Evolutionary conservation across 495 filamentous ascomycete genomes (phyloP).

Genomic region (Umbilicaria muhlenbergii): DNA sequence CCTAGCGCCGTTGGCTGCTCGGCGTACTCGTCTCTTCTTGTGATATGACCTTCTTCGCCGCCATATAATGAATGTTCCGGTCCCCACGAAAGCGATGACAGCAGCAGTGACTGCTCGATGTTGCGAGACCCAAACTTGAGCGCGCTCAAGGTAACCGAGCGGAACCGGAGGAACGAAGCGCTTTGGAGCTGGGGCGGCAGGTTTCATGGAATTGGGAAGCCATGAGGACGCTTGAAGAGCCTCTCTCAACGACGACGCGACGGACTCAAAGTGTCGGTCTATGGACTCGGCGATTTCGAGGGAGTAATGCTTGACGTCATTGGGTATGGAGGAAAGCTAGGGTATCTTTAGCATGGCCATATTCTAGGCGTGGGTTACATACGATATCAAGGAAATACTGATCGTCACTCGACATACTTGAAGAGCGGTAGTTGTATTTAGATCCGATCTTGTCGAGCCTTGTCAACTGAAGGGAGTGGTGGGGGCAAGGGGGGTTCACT

Average conservation of each 20-base stretch:
- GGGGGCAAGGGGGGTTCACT: too few species aligned
- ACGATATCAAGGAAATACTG: slow-evolving; percentile 36
- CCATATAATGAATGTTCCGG: slow-evolving; percentile 48
- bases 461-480: too few species aligned
- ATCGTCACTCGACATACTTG: slow-evolving; percentile 31
- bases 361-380: slow-evolving; percentile 7
- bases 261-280: slow-evolving; percentile 57
- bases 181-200: slow-evolving; percentile 32
- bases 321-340: slow-evolving; percentile 40
- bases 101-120: slow-evolving; percentile 58
- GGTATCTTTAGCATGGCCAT: background rate
- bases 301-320: slow-evolving; percentile 51
- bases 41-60: slow-evolving; percentile 40
- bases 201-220: slow-evolving; percentile 52
- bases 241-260: slow-evolving; percentile 46
- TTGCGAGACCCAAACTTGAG: slow-evolving; percentile 45
- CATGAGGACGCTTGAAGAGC: slow-evolving; percentile 46
- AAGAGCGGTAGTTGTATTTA: too few species aligned
- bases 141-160: slow-evolving; percentile 25
- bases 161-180: slow-evolving; percentile 21
- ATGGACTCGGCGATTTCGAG: slow-evolving; percentile 56
- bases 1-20: slow-evolving; percentile 68
- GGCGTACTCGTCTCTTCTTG: slow-evolving; percentile 57
- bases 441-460: too few species aligned
- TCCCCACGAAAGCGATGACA: slow-evolving; percentile 50